Percentiles rank a stretch among this genome's conserved stretches.
Evolutionary conservation across 2,329 filamentous ascomycete species (phyloP).

Genomic region (Colletotrichum ledebouriae): DNA sequence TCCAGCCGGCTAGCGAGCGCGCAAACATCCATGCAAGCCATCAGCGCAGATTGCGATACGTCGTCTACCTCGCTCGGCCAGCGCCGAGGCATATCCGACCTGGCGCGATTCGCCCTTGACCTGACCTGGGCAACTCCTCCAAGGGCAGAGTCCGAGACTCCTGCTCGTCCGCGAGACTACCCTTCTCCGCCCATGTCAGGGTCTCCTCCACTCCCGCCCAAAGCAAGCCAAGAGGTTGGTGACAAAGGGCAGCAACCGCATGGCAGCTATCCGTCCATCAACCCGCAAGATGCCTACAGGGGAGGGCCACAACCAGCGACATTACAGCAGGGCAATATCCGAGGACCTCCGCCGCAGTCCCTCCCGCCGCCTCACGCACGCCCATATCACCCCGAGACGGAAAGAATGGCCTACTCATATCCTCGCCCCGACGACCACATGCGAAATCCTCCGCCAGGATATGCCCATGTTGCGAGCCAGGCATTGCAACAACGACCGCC

Average conservation of each 20-base stretch:
- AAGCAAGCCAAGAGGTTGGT: conserved; percentile 69
- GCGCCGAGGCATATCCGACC: conserved; percentile 69
- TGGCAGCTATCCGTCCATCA: conserved; percentile 59
- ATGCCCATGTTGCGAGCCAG: conserved; percentile 39
- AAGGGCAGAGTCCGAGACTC: conserved; percentile 66
- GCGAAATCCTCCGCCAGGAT: conserved; percentile 48
- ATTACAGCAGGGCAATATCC: conserved; percentile 54
- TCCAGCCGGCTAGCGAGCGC: conserved; percentile 43
- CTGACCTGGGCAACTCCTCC: conserved; percentile 62
- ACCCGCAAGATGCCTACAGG: conserved; percentile 65
- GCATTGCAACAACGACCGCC: conserved; percentile 42
- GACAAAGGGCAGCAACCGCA: conserved; percentile 64
- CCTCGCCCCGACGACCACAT: conserved; percentile 55
- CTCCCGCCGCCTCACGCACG: conserved; percentile 51
- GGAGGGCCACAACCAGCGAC: conserved; percentile 48
- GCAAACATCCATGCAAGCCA: conserved; percentile 67
- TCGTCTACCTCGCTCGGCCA: conserved; percentile 66
- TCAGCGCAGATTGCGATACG: conserved; percentile 59
- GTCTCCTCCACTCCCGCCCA: conserved; percentile 72
- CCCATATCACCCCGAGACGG: conserved; percentile 56
- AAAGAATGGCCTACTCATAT: conserved; percentile 57
- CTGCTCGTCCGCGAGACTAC: conserved; percentile 71
- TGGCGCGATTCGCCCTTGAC: conserved; percentile 68
- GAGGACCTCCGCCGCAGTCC: conserved; percentile 45
- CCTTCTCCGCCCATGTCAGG: conserved; percentile 82